A percentile compares a stretch with the other conserved stretches of the same genome.
Evolutionary conservation across 2,329 filamentous ascomycete genomes (phyloP).

Genomic region (Beauveria australis): DNA sequence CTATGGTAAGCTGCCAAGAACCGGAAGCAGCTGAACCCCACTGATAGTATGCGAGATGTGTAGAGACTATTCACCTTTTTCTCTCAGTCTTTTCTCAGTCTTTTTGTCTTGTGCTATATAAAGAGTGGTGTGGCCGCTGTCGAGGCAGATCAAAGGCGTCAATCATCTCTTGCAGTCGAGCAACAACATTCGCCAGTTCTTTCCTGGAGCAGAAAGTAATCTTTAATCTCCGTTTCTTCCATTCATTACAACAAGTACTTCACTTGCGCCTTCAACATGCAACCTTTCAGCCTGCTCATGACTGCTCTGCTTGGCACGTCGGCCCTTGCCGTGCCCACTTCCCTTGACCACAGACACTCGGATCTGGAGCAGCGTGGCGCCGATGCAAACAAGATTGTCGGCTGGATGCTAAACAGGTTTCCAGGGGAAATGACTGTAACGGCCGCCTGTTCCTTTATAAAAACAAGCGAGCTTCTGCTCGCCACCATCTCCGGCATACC

Average conservation of each 20-base stretch:
- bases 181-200: neutral
- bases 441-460: constrained; percentile 13
- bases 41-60: neutral
- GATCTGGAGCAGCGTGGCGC: neutral
- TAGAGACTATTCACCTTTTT: neutral
- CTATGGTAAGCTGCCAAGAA: neutral
- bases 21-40: neutral
- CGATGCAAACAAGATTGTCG: constrained; percentile 3
- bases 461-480: constrained; percentile 11
- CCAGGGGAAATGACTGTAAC: constrained; percentile 12
- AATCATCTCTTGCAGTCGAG: neutral
- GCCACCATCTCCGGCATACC: constrained; percentile 13
- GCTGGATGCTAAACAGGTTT: constrained; percentile 10
- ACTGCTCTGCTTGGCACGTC: constrained; percentile 1
- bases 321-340: constrained; percentile 4
- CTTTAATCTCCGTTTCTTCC: too few species aligned
- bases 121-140: neutral
- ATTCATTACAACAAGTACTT: neutral
- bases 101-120: neutral
- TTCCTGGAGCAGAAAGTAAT: neutral
- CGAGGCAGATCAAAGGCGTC: too few species aligned
- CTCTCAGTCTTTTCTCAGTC: neutral
- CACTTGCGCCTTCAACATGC: neutral
- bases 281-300: neutral
- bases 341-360: neutral